Percentiles rank a stretch among this genome's conserved stretches.
Conservation (phyloP, 495 filamentous ascomycete species). For the Penicillium odoratum region DNA sequence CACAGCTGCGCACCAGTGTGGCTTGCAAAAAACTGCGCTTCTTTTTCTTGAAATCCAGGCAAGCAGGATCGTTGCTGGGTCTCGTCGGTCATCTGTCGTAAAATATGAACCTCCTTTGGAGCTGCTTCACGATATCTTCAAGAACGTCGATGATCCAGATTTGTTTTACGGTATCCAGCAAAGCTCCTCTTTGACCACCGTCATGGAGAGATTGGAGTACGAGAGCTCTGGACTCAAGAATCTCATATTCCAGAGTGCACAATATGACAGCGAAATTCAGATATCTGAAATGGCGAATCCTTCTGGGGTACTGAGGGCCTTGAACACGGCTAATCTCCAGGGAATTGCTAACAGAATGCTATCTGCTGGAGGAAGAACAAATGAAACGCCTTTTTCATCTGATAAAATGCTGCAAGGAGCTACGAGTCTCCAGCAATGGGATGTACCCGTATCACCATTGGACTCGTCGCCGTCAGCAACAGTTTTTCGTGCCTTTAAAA, state of each 20-base stretch:
- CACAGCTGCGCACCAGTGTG: conserved; percentile 73
- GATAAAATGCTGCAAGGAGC: conserved; percentile 80
- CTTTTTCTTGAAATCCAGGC: conserved; percentile 75
- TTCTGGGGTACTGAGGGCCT: conserved; percentile 43
- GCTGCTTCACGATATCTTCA: conserved; percentile 76
- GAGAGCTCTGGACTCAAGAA: conserved; percentile 86
- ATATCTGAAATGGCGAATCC: conserved; percentile 51
- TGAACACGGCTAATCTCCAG: conserved; percentile 49
- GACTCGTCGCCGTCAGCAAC: conserved; percentile 62
- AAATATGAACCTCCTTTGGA: conserved; percentile 61
- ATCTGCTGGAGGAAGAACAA: conserved; percentile 25
- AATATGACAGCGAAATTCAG: conserved; percentile 79
- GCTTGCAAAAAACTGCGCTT: conserved; percentile 83
- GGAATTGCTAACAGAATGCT: conserved; percentile 50
- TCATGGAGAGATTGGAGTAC: conserved; percentile 84
- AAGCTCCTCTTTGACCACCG: conserved; percentile 67
- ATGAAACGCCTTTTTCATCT: conserved; percentile 43
- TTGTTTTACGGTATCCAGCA: conserved; percentile 93
- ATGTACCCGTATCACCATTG: conserved; percentile 70
- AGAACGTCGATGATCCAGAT: conserved; percentile 91
- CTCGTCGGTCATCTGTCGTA: conserved; percentile 65
- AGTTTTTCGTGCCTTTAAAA: conserved; percentile 78
- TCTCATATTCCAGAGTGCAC: conserved; percentile 87
- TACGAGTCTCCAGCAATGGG: conserved; percentile 87
- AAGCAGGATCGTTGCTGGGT: conserved; percentile 53